Evolutionary conservation across 2,329 filamentous ascomycete genomes (phyloP), one percentile per base, ranked within the genome.

Genomic region (Eutypella sp.): DNA sequence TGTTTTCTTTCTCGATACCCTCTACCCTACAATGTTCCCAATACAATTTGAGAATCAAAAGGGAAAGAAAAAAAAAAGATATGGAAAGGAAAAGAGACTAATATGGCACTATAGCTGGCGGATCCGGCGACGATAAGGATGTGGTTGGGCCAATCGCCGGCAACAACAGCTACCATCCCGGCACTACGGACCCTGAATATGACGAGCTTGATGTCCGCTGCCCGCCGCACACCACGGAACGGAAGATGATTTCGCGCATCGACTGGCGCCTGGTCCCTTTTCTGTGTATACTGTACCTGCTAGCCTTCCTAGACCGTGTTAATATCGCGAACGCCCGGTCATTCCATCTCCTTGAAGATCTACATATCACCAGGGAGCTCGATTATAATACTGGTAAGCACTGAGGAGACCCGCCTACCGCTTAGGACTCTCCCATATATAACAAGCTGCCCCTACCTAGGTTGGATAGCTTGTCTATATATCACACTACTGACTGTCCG

Each of bases 291-390:
- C 72, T 91, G 63, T 65, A 65, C 42, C 57, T 65, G 5, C 47
- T 65, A 23, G 62, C 62, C 8, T 65, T 63, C 48, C 49, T 58
- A 60, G 75, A 85, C 62, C 75, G 87, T 40, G 85, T 90, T 61
- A 92, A 91, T 61, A 88, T 92, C 57, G 84, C 82, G 64, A 91
- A 91, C 66, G 87, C 87, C 23, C 79, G 76, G 37, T 74, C 86
- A 39, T 88, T 88, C 50, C 74, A 76, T 34, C 70, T 92, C 13
- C 71, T 72, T 22, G 58, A 73, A 10, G 87, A 91, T 52, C 72
- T 92, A 5, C 50, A 71, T 3, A 75, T 91, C 23, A 64, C 74
- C 20, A 70, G 70, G 37, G 67, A 4, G 13, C 29, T 69, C 5
- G 70, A 87, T 58, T 91, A 87, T 67, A 91, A 89, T 64, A 87